Conservation (phyloP, 1,284 basidiomycete genomes). For the Trametes versicolor region DNA sequence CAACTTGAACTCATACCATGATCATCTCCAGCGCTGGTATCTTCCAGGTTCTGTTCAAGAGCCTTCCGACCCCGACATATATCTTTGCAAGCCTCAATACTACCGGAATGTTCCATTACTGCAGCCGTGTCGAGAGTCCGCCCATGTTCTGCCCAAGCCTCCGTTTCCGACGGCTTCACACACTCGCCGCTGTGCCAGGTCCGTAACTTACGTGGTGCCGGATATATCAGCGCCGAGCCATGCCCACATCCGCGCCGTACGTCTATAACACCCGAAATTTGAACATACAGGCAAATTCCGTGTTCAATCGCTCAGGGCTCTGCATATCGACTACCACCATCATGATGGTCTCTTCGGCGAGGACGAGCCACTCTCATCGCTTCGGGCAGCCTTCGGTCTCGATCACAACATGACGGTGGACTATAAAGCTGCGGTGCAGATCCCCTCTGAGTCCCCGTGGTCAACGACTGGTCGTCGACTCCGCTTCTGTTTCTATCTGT, state of each 20-base stretch:
- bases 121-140: too few relatives aligned
- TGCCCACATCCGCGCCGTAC: not conserved
- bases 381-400: not conserved
- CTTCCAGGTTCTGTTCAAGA: too few relatives aligned
- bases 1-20: not conserved
- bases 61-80: too few relatives aligned
- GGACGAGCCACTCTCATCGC: not conserved
- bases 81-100: too few relatives aligned
- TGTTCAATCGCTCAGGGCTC: not conserved
- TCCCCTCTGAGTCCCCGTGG: conserved; percentile 1
- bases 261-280: not conserved
- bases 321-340: not conserved
- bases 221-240: not conserved
- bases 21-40: too few relatives aligned
- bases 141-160: not conserved
- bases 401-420: not conserved
- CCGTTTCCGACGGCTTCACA: not conserved
- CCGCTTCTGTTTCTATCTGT: not conserved
- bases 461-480: conserved; percentile 27
- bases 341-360: conserved; percentile 2
- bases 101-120: too few relatives aligned
- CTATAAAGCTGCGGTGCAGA: conserved; percentile 6
- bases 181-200: not conserved
- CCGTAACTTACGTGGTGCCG: not conserved
- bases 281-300: not conserved